phyloP scores from a whole-genome alignment of 2,329 filamentous ascomycete genomes.

The Paecilomyces dactylethromorphus region DNA sequence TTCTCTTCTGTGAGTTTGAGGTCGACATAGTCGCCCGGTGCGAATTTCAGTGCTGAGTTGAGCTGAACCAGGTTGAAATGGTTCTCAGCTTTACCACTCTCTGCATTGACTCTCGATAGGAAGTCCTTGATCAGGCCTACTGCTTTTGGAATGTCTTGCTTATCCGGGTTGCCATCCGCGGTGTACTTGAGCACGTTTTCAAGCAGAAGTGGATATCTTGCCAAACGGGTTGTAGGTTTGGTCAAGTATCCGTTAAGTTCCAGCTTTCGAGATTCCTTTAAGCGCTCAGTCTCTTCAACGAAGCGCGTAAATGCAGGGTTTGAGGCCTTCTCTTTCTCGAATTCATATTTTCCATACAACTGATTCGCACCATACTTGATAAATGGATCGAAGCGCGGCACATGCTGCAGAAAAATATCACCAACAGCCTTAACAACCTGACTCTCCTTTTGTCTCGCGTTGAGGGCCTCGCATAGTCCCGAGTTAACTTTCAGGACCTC shows the following conservation, averaged over 20 bases:
- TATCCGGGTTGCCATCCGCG: constrained; percentile 80
- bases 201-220: constrained; percentile 84
- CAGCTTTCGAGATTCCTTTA: constrained; percentile 93
- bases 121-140: constrained; percentile 81
- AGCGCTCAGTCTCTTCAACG: constrained; percentile 90
- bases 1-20: constrained; percentile 90
- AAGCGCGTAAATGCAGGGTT: constrained; percentile 84
- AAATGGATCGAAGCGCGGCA: constrained; percentile 89
- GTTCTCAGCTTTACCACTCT: constrained; percentile 96
- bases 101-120: constrained; percentile 80
- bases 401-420: constrained; percentile 89
- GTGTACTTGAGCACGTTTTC: constrained; percentile 92
- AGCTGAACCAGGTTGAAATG: constrained; percentile 91
- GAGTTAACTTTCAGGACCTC: constrained; percentile 93
- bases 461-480: constrained; percentile 78
- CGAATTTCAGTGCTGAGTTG: constrained; percentile 86
- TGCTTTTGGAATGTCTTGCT: constrained; percentile 85
- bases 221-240: constrained; percentile 91
- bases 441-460: constrained; percentile 80
- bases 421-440: constrained; percentile 85
- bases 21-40: constrained; percentile 83
- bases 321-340: constrained; percentile 86
- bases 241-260: constrained; percentile 97
- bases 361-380: constrained; percentile 95
- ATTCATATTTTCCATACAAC: constrained; percentile 94